A percentile compares a stretch with the other conserved stretches of the same genome.
Evolutionary conservation across 495 filamentous ascomycete genomes (phyloP).

Genomic region (Podospora australis): DNA sequence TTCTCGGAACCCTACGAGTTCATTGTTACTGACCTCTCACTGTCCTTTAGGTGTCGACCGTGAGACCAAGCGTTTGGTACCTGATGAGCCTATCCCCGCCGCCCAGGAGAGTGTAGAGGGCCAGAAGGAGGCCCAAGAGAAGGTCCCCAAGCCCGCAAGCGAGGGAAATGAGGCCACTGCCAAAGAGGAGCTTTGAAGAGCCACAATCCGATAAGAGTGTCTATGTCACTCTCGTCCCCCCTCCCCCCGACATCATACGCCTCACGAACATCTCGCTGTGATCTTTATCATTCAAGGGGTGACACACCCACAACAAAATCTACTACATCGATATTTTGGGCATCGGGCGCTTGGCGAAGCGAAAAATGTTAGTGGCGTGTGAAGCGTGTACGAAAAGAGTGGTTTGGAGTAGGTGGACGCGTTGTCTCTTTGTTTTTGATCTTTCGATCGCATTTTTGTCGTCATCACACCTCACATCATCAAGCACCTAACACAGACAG

Average conservation of each 20-base stretch:
- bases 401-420: too few relatives aligned
- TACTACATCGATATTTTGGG: not conserved
- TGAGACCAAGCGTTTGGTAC: conserved; percentile 26
- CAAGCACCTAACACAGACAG: too few relatives aligned
- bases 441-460: too few relatives aligned
- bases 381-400: too few relatives aligned
- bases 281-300: not conserved
- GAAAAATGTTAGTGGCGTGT: too few relatives aligned
- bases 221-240: too few relatives aligned
- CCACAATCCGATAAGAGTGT: too few relatives aligned
- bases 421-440: too few relatives aligned
- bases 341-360: too few relatives aligned
- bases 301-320: not conserved
- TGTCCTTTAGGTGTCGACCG: conserved; percentile 22
- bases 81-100: conserved; percentile 38
- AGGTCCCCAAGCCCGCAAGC: conserved; percentile 64
- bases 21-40: too few relatives aligned
- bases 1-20: not conserved
- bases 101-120: conserved; percentile 58
- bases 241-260: conserved; percentile 5
- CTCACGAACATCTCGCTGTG: not conserved
- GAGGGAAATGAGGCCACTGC: conserved; percentile 62
- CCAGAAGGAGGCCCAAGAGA: conserved; percentile 50
- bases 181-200: conserved; percentile 5
- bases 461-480: too few relatives aligned